A percentile compares a stretch with the other conserved stretches of the same genome.
These are phyloP conservation scores for Gnaphalium uliginosum DNA, from an alignment of 129 eudicot genomes.

Conservation along the genomic window DNA sequence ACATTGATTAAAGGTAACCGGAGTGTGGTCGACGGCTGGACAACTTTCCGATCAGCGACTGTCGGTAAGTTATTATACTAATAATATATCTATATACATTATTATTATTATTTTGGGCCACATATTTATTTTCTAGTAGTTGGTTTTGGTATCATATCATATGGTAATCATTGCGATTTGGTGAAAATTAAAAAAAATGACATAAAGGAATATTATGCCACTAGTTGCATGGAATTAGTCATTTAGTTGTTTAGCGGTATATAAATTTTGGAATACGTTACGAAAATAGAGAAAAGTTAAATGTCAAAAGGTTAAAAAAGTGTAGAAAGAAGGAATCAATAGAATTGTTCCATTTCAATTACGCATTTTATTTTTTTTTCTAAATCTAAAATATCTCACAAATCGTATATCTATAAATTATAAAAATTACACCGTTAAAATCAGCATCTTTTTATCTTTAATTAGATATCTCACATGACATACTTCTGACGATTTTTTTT, in stretches of 20 bases:
- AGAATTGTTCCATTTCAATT: too few species aligned
- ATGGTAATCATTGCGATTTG: slow-evolving; percentile 17
- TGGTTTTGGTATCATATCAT: slow-evolving; percentile 8
- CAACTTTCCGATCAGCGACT: slow-evolving; percentile 67
- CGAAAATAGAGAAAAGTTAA: neutral
- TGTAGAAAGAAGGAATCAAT: too few species aligned
- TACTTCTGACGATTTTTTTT: too few species aligned
- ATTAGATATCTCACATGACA: too few species aligned
- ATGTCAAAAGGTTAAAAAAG: too few species aligned
- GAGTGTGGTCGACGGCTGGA: slow-evolving; percentile 56
- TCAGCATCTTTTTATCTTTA: too few species aligned
- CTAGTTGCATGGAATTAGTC: neutral
- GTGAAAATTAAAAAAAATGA: neutral
- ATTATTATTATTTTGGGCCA: neutral
- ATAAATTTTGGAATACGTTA: neutral
- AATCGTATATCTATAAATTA: too few species aligned
- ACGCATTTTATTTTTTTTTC: too few species aligned
- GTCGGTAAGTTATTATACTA: slow-evolving; percentile 46
- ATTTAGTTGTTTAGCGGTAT: neutral
- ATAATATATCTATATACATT: neutral
- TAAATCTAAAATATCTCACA: too few species aligned
- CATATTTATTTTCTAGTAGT: neutral
- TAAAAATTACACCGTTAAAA: too few species aligned
- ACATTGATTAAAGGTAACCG: slow-evolving; percentile 68
- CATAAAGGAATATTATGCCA: neutral